phyloP scores from a whole-genome alignment of 2,329 filamentous ascomycete species.

The Talaromyces sp. region DNA sequence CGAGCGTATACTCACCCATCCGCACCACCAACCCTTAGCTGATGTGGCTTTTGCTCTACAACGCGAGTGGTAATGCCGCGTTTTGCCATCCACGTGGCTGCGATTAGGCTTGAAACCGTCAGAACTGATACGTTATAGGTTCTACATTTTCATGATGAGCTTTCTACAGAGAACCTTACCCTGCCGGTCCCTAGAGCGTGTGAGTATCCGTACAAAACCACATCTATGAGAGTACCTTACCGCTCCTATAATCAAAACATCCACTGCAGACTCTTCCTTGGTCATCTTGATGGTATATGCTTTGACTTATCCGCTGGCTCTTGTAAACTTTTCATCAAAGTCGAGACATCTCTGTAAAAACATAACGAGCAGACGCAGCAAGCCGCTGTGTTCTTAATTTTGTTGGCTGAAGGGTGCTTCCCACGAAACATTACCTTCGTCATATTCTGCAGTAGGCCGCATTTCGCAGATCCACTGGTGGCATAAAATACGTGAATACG shows the following conservation, averaged over 20 bases:
- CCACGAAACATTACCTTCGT: not conserved
- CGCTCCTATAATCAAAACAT: constrained; percentile 2
- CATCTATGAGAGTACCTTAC: not conserved
- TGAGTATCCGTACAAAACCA: not conserved
- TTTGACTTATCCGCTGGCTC: not conserved
- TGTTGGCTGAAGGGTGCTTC: no score
- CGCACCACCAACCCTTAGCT: not conserved
- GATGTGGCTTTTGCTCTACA: not conserved
- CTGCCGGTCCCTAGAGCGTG: not conserved
- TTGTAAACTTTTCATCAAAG: not conserved
- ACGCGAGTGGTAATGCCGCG: not conserved
- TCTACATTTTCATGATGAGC: not conserved
- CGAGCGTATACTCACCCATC: not conserved
- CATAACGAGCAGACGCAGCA: not conserved
- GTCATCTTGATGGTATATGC: not conserved
- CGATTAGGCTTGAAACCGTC: not conserved
- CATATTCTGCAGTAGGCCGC: not conserved
- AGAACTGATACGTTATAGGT: not conserved
- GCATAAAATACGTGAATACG: not conserved
- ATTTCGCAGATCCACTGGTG: not conserved
- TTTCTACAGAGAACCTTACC: not conserved
- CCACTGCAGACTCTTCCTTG: not conserved
- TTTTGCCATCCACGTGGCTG: not conserved
- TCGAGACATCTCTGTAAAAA: not conserved
- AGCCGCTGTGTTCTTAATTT: not conserved